Conservation (phyloP, 495 filamentous ascomycete genomes). For the Daldinia caldariorum region DNA sequence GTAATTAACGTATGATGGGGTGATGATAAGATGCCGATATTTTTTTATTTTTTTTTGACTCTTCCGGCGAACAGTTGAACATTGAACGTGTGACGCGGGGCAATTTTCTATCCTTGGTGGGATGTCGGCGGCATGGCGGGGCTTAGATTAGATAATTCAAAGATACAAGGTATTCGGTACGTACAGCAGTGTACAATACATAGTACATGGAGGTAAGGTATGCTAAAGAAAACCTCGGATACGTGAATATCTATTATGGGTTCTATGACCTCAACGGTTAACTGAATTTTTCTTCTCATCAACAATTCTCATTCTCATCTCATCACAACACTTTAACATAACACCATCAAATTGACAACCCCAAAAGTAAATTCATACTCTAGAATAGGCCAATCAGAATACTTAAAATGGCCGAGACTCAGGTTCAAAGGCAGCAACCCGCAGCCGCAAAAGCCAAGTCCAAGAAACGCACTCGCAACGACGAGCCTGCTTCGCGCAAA, state of each 20-base stretch:
- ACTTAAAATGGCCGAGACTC: conserved; percentile 21
- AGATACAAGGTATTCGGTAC: not conserved
- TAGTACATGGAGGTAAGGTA: no score
- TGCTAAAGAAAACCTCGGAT: conserved; percentile 7
- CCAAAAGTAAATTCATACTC: conserved; percentile 6
- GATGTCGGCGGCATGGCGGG: conserved; percentile 28
- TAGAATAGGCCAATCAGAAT: not conserved
- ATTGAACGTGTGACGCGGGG: conserved; percentile 41
- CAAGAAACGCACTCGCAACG: conserved; percentile 53
- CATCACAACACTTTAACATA: conserved; percentile 4
- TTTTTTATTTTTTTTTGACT: conserved; percentile 27
- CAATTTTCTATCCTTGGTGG: conserved; percentile 35
- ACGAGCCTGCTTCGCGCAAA: conserved; percentile 55
- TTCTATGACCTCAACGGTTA: conserved; percentile 18
- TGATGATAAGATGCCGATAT: conserved; percentile 5
- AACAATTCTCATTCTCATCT: conserved; percentile 8
- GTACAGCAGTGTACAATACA: no score
- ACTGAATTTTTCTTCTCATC: conserved; percentile 37
- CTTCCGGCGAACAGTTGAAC: conserved; percentile 26
- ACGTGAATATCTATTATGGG: conserved; percentile 20
- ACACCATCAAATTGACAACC: not conserved
- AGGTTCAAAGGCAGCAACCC: conserved; percentile 14
- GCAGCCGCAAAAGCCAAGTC: conserved; percentile 39
- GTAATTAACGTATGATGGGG: conserved; percentile 23
- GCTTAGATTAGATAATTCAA: conserved; percentile 12